Base-by-base conservation (phyloP, 805 yeast genomes). In the Brettanomyces custersianus region DNA sequence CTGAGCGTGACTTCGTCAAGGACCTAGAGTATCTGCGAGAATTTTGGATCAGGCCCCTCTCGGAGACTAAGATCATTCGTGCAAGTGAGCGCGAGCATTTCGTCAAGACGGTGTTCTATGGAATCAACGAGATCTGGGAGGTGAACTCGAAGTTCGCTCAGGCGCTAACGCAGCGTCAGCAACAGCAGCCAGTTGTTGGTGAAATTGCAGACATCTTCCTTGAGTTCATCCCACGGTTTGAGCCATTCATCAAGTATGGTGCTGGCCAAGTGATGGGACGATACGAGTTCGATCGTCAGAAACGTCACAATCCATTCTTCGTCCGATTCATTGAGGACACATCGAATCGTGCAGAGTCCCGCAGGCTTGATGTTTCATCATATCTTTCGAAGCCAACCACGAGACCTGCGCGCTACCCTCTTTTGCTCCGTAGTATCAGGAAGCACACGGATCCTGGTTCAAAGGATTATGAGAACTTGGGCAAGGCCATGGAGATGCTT, bases 251-350 rank as follows among this genome's bases (percentile, higher is more conserved):
- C 28, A 73, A 80, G 30, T 92, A 92, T 57, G 94, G 95, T 40
- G 96, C 96, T 12, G 87, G 90, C 37, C 90, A 92, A 55, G 85
- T 90, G 33, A 87, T 86, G 63, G 97, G 96, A 5, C 86, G 87
- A 57, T 87, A 86, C 56, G 95, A 90, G 57, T 85, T 86, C 58
- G 97, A 92, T 60, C 70, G 96, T 33, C 97, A 90, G 54, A 84
- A 87, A 57, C 78, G 86, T 34, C 83, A 82, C 21, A 92, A 92
- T 58, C 80, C 94, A 33, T 73, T 82, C 41, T 90, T 92, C 64
- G 88, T 94, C n/a, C 66, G 92, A 51, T 92, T 92, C 57, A 84
- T 90, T 39, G 95, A 85, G 51, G 96, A 86, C 39, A 82, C 88
- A 4, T 94, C 84, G 48, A 74, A 85, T 50, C 66, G 81, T 44